Evolutionary conservation across 129 eudicot species (phyloP).

Genomic region (Solidago caesia): DNA sequence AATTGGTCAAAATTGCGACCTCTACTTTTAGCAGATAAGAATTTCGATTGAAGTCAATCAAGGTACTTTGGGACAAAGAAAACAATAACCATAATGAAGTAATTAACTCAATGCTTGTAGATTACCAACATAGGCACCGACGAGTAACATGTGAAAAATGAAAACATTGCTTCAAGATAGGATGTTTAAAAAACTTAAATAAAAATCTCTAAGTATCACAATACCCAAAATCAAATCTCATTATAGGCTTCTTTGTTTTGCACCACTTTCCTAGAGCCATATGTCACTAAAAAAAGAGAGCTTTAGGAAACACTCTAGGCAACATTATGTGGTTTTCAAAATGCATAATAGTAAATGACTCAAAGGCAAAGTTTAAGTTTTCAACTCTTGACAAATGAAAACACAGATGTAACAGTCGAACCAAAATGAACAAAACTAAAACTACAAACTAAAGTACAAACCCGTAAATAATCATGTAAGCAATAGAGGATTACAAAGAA

Average conservation of each 20-base stretch:
- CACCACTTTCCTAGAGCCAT: neutral
- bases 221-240: conserved; percentile 25
- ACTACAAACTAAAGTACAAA: too few relatives aligned
- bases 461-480: neutral
- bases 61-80: neutral
- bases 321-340: neutral
- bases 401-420: neutral
- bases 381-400: neutral
- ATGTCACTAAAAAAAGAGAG: neutral
- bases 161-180: conserved; percentile 30
- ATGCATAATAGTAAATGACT: neutral
- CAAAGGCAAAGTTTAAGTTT: neutral
- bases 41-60: neutral
- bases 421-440: conserved; percentile 7
- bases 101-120: conserved; percentile 15
- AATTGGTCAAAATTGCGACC: neutral
- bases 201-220: conserved; percentile 16
- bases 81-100: neutral
- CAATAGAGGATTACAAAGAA: neutral
- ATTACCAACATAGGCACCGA: conserved; percentile 18
- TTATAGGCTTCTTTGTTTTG: conserved; percentile 2
- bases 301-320: too few relatives aligned
- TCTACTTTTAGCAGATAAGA: neutral
- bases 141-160: conserved; percentile 22
- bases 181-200: neutral